Conservation (phyloP, 345 rosid species). For the Citrus medica region DNA sequence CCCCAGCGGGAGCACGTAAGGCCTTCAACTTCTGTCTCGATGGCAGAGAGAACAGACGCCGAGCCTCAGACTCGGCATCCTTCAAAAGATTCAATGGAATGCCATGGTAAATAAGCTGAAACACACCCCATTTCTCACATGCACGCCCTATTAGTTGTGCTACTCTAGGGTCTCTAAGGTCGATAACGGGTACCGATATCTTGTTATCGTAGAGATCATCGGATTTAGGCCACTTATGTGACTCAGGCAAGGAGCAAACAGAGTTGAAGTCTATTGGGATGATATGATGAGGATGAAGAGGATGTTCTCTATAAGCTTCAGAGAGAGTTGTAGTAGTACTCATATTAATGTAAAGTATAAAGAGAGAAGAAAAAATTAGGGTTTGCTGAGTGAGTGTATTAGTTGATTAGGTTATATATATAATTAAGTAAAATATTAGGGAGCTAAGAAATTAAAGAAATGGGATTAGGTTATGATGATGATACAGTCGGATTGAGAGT, state of each 20-base stretch:
- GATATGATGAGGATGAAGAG: conserved; percentile 44
- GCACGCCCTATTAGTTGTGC: conserved; percentile 40
- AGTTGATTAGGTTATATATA: neutral
- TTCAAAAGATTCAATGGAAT: conserved; percentile 39
- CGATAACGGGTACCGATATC: conserved; percentile 46
- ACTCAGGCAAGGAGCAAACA: conserved; percentile 43
- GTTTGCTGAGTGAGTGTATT: neutral
- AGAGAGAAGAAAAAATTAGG: neutral
- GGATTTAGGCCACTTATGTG: conserved; percentile 46
- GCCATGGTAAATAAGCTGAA: conserved; percentile 64
- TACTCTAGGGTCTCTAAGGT: conserved; percentile 46
- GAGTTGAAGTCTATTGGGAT: conserved; percentile 57
- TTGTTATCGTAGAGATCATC: conserved; percentile 22
- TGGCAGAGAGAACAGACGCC: conserved; percentile 64
- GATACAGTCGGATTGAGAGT: conserved; percentile 4
- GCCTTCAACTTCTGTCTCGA: conserved; percentile 55
- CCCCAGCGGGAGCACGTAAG: conserved; percentile 41
- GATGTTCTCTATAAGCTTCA: conserved; percentile 46
- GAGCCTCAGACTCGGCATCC: conserved; percentile 47
- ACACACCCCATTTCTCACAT: conserved; percentile 73
- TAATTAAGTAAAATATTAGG: neutral
- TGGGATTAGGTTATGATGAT: conserved; percentile 7
- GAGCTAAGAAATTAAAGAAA: neutral
- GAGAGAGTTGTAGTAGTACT: conserved; percentile 35
- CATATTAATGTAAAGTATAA: neutral